A percentile compares a stretch with the other conserved stretches of the same genome.
These are phyloP conservation scores for Dioscorea zingiberensis DNA, from an alignment of 106 monocot genomes.

Conservation along the genomic window DNA sequence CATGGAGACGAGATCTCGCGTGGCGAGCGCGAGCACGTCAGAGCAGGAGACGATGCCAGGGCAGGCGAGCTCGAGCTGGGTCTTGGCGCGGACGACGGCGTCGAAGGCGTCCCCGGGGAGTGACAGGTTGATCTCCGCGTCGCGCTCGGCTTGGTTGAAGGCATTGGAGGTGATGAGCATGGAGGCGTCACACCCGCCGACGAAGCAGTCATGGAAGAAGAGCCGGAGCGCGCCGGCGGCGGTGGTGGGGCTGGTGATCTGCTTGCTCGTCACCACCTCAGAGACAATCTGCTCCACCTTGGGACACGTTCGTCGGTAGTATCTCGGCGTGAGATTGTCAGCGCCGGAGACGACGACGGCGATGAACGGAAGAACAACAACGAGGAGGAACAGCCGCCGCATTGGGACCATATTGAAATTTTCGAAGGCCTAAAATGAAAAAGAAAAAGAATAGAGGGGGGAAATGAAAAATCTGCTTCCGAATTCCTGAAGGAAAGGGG, in stretches of 20 bases:
- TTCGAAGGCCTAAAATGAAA: too few relatives aligned
- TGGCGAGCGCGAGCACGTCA: slow-evolving; percentile 57
- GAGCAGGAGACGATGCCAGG: slow-evolving; percentile 66
- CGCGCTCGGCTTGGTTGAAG: slow-evolving; percentile 35
- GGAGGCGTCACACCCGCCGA: slow-evolving; percentile 67
- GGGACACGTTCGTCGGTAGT: slow-evolving; percentile 42
- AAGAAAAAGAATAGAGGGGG: not conserved
- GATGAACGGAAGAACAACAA: not conserved
- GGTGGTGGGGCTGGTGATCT: slow-evolving; percentile 43
- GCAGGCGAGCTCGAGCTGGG: slow-evolving; percentile 53
- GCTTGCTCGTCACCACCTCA: slow-evolving; percentile 23
- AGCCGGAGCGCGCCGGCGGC: slow-evolving; percentile 49
- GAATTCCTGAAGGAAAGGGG: not conserved
- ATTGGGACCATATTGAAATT: not conserved
- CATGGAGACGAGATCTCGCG: slow-evolving; percentile 55
- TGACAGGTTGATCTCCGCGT: slow-evolving; percentile 58
- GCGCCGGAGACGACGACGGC: not conserved
- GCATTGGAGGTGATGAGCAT: slow-evolving; percentile 42
- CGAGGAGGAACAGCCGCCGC: not conserved
- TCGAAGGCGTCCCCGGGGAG: slow-evolving; percentile 72
- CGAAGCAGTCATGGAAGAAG: slow-evolving; percentile 90
- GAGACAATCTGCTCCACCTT: slow-evolving; percentile 23
- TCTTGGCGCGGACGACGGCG: slow-evolving; percentile 54
- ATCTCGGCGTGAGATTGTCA: slow-evolving; percentile 10
- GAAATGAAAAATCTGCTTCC: slow-evolving; percentile 1